Base-by-base conservation (phyloP, 2,329 filamentous ascomycete species). In the Fusarium sp. region DNA sequence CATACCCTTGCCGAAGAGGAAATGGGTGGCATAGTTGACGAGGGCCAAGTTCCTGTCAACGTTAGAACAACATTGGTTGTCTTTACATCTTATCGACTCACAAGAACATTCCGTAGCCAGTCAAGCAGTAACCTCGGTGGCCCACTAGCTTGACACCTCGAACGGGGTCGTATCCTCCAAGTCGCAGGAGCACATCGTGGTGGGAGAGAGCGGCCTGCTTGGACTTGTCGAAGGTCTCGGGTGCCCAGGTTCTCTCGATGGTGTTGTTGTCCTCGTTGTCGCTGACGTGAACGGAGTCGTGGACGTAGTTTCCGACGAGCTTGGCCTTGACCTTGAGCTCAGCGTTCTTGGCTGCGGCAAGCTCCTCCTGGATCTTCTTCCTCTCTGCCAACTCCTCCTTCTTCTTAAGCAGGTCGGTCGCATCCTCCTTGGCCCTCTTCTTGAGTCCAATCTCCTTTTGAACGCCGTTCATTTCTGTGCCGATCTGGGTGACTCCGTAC, bases 341-440 rank as follows among this genome's bases (percentile, higher is more conserved):
- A 53, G 85, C 83, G 67, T 96, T 91, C 82, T 97, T 97, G 79
- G 92, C 88, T 18, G 85, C 84, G 4, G 94, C 94, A 60, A 87
- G 82, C 34, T 93, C 91, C 73, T 94, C 89, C 63, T 94, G 85
- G 46, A 87, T 86, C 82, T 94, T 94, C 85, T 97, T 95, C 81
- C 94, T 86, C 81, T 92, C 90, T 76, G 94, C 91, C 50, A 97
- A 82, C 6, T 90, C 88, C 53, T 86, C 85, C 82, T 97, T 98
- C 79, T 95, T 85, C 77, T 90, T 84, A 62, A 98, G 85, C 66
- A 98, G 84, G 42, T 94, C 92, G 73, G 89, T 89, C 42, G 93
- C 93, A 79, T 95, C 90, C 83, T 97, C 93, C 85, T 98, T 97
- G 73, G 90, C 90, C 88, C 97, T 97, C 85, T 97, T 97, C 86